Conservation (phyloP, 2,329 filamentous ascomycete genomes). For the Metarhizium brunneum region DNA sequence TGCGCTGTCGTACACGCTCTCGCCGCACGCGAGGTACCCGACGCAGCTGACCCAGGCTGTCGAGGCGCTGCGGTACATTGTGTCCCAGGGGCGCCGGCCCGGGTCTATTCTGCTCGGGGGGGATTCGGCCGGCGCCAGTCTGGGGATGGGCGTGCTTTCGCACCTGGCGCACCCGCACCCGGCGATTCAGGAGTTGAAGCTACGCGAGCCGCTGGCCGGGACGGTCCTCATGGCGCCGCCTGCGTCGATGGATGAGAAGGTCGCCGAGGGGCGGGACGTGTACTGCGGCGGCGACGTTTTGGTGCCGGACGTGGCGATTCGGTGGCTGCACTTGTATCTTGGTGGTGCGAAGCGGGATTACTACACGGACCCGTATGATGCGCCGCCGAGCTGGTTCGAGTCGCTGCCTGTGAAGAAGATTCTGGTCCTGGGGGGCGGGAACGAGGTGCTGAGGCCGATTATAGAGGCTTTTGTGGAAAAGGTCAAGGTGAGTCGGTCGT, state of each 20-base stretch:
- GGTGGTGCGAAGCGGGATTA: conserved; percentile 7
- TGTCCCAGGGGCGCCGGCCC: conserved; percentile 2
- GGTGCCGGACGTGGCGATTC: not conserved
- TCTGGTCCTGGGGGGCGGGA: conserved; percentile 8
- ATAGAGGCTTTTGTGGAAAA: conserved; percentile 9
- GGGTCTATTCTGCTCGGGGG: conserved; percentile 8
- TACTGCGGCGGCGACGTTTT: conserved; percentile 10
- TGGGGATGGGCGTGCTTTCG: conserved; percentile 11
- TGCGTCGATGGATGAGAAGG: conserved; percentile 6
- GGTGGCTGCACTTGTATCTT: not conserved
- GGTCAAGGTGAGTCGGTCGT: conserved; percentile 8
- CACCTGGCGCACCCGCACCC: conserved; percentile 11
- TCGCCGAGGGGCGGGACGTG: not conserved
- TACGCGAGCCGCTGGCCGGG: conserved; percentile 8
- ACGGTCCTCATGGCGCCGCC: conserved; percentile 9
- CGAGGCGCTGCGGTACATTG: conserved; percentile 9
- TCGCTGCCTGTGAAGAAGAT: conserved; percentile 8
- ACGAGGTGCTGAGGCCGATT: conserved; percentile 10
- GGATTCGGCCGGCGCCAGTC: conserved; percentile 11
- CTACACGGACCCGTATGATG: conserved; percentile 11
- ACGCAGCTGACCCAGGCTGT: conserved; percentile 12
- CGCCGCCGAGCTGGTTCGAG: conserved; percentile 11
- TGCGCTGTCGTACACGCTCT: conserved; percentile 10
- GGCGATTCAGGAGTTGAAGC: conserved; percentile 7
- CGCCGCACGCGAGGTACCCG: conserved; percentile 10